Evolutionary conservation across 2,329 filamentous ascomycete genomes (phyloP).

Genomic region (Arachnomyces sp.): DNA sequence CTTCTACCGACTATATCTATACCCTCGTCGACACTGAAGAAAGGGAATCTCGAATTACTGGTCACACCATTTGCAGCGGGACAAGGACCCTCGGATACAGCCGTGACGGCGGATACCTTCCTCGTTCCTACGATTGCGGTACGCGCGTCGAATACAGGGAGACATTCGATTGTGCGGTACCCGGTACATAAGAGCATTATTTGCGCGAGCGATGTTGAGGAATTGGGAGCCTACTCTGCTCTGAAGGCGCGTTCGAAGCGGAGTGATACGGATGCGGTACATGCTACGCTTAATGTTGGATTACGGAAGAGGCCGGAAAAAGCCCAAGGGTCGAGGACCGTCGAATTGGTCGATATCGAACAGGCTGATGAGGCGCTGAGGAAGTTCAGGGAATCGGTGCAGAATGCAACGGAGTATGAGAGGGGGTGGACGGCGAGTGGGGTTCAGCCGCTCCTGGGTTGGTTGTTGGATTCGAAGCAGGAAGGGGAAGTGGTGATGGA

Average conservation of each 20-base stretch:
- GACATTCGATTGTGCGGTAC: constrained; percentile 60
- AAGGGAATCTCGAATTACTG: constrained; percentile 52
- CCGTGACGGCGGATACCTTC: constrained; percentile 51
- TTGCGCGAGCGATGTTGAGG: constrained; percentile 63
- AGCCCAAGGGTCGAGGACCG: constrained; percentile 27
- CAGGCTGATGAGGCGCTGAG: constrained; percentile 55
- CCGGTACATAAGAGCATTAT: constrained; percentile 78
- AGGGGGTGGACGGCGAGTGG: constrained; percentile 66
- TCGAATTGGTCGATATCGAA: constrained; percentile 54
- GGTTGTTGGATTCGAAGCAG: constrained; percentile 43
- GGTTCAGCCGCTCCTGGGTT: constrained; percentile 54
- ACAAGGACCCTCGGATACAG: constrained; percentile 41
- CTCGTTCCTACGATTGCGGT: constrained; percentile 71
- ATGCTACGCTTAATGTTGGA: constrained; percentile 19
- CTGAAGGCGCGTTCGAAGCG: constrained; percentile 24
- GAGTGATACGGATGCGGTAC: constrained; percentile 25
- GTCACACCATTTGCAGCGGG: constrained; percentile 46
- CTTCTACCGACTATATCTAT: constrained; percentile 48
- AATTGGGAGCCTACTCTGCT: constrained; percentile 40
- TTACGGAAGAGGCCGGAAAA: too few relatives aligned
- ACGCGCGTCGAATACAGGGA: constrained; percentile 53
- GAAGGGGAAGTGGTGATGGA: constrained; percentile 48
- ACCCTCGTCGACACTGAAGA: constrained; percentile 48
- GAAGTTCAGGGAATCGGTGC: constrained; percentile 59
- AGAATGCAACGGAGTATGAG: constrained; percentile 64